phyloP scores from a whole-genome alignment of 2,329 filamentous ascomycete genomes.

The Lojkania enalia region DNA sequence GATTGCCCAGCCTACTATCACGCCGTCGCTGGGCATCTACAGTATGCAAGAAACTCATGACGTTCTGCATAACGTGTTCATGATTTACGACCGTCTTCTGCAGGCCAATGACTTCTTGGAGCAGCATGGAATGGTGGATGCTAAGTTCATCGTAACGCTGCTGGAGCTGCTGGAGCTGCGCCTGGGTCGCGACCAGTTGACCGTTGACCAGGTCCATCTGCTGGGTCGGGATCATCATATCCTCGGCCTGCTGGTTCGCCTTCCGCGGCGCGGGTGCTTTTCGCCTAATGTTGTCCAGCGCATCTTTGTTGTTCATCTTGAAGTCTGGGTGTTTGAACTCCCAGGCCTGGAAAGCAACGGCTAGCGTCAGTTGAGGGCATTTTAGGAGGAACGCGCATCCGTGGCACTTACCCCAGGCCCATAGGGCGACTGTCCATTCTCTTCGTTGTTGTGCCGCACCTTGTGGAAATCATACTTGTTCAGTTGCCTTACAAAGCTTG shows the following conservation, averaged over 20 bases:
- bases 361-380: slow-evolving; percentile 17
- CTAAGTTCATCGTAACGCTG: slow-evolving; percentile 80
- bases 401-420: slow-evolving; percentile 68
- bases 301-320: slow-evolving; percentile 92
- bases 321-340: slow-evolving; percentile 99
- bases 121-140: slow-evolving; percentile 65
- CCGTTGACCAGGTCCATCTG: slow-evolving; percentile 89
- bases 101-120: slow-evolving; percentile 66
- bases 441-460: slow-evolving; percentile 87
- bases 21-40: slow-evolving; percentile 66
- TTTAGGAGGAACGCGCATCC: slow-evolving; percentile 1
- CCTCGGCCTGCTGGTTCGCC: slow-evolving; percentile 58
- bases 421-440: slow-evolving; percentile 79
- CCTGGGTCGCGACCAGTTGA: slow-evolving; percentile 85
- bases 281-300: slow-evolving; percentile 90
- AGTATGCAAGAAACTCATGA: slow-evolving; percentile 68
- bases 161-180: slow-evolving; percentile 86
- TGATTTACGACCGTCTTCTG: slow-evolving; percentile 74
- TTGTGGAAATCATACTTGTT: slow-evolving; percentile 99
- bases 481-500: slow-evolving; percentile 90
- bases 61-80: slow-evolving; percentile 70
- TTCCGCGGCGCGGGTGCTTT: slow-evolving; percentile 94
- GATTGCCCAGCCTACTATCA: slow-evolving; percentile 58
- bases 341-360: slow-evolving; percentile 74
- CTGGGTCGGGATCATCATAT: slow-evolving; percentile 77